A percentile compares a stretch with the other conserved stretches of the same genome.
phyloP scores from a whole-genome alignment of 78 protist genomes.

The Dictyostelium firmibasis region DNA sequence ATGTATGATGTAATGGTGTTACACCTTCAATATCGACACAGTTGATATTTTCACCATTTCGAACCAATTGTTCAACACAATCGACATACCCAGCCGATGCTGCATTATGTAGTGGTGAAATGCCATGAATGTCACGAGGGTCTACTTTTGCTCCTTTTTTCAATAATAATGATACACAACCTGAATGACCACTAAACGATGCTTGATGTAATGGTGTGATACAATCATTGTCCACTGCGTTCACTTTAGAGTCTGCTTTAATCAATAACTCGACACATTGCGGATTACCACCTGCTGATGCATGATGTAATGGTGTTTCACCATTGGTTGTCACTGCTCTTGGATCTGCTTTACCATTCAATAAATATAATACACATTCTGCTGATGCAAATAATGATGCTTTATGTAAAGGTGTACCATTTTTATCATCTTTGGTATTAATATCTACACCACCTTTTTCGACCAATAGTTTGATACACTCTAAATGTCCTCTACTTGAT shows the following conservation, averaged over 20 bases:
- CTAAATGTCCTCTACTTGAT: constrained; percentile 57
- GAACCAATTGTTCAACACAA: constrained; percentile 68
- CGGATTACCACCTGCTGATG: constrained; percentile 77
- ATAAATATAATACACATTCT: constrained; percentile 56
- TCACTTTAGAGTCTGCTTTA: constrained; percentile 68
- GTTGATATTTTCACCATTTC: constrained; percentile 67
- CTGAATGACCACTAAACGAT: constrained; percentile 71
- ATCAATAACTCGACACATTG: constrained; percentile 50
- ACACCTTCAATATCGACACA: constrained; percentile 81
- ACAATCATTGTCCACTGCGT: constrained; percentile 59
- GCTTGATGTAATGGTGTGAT: constrained; percentile 83
- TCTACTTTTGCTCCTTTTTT: constrained; percentile 82
- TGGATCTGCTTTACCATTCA: constrained; percentile 35
- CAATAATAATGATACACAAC: constrained; percentile 52
- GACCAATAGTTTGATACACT: constrained; percentile 50
- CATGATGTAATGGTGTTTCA: constrained; percentile 76
- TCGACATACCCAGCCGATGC: constrained; percentile 71
- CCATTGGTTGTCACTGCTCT: constrained; percentile 62
- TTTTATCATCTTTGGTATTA: constrained; percentile 70
- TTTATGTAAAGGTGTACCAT: constrained; percentile 79
- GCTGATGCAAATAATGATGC: constrained; percentile 64
- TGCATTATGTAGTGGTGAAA: constrained; percentile 83
- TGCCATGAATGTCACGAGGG: constrained; percentile 80
- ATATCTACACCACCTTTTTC: constrained; percentile 79
- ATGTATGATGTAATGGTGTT: constrained; percentile 80